A percentile compares a stretch with the other conserved stretches of the same genome.
Conservation (phyloP, 495 filamentous ascomycete species). For the Tuber aestivum region DNA sequence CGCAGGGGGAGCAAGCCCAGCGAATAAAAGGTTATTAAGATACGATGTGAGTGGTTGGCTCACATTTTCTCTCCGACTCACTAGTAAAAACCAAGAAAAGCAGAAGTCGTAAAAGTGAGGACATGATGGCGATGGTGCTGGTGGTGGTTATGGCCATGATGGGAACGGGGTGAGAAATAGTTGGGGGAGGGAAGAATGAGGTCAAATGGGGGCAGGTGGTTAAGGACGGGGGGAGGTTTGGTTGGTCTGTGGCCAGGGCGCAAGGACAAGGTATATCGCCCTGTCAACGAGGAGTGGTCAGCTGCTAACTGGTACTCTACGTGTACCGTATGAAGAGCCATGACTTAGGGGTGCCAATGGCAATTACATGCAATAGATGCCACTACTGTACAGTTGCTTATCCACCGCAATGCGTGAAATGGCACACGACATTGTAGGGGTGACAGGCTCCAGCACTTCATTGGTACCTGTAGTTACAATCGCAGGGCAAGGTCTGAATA, state of each 20-base stretch:
- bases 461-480: too few species aligned
- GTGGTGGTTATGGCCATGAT: neutral
- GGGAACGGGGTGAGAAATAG: neutral
- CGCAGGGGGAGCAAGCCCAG: constrained; percentile 14
- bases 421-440: neutral
- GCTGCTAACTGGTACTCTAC: neutral
- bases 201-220: neutral
- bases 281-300: neutral
- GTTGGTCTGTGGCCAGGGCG: neutral
- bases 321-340: neutral
- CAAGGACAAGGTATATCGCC: neutral
- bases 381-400: neutral
- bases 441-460: too few species aligned
- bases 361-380: neutral
- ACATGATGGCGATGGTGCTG: neutral
- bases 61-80: neutral
- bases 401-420: neutral
- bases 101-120: neutral
- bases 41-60: constrained; percentile 9
- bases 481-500: neutral
- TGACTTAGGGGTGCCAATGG: neutral
- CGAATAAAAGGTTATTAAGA: constrained; percentile 10
- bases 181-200: too few species aligned
- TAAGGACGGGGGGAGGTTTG: neutral
- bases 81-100: neutral